Percentiles rank a stretch among this genome's conserved stretches.
Evolutionary conservation across 2,329 filamentous ascomycete genomes (phyloP).

Genomic region (Botrytis pseudocinerea): DNA sequence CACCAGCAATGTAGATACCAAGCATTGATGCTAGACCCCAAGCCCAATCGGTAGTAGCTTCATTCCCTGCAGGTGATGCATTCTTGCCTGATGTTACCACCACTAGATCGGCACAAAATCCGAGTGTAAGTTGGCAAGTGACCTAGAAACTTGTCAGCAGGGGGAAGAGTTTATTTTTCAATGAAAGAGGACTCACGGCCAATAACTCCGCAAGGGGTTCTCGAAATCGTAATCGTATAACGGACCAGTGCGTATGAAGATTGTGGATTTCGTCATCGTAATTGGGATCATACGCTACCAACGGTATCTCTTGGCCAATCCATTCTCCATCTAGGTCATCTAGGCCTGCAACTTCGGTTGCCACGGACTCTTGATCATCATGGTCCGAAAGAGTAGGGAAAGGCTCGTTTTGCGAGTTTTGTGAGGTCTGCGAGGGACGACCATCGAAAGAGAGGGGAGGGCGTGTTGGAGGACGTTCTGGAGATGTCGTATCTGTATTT

Average conservation of each 20-base stretch:
- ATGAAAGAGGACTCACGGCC: slow-evolving; percentile 42
- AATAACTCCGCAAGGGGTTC: slow-evolving; percentile 56
- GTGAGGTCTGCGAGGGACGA: background rate
- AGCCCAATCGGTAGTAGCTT: slow-evolving; percentile 47
- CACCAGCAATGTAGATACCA: slow-evolving; percentile 50
- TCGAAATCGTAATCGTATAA: slow-evolving; percentile 48
- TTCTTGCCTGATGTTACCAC: slow-evolving; percentile 38
- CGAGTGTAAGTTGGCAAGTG: slow-evolving; percentile 45
- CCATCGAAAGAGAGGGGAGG: slow-evolving; percentile 17
- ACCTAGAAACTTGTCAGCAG: slow-evolving; percentile 24
- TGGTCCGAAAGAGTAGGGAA: slow-evolving; percentile 22
- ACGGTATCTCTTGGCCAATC: slow-evolving; percentile 30
- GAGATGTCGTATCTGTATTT: background rate
- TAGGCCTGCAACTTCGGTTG: slow-evolving; percentile 30
- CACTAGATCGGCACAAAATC: slow-evolving; percentile 51
- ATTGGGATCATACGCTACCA: slow-evolving; percentile 30
- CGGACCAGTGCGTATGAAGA: slow-evolving; percentile 45
- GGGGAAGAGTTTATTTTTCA: background rate
- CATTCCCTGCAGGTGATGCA: slow-evolving; percentile 42
- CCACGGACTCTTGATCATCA: slow-evolving; percentile 31
- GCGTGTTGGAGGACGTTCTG: slow-evolving; percentile 1
- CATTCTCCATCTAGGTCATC: slow-evolving; percentile 28
- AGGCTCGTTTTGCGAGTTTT: slow-evolving; percentile 3
- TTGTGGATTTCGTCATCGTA: slow-evolving; percentile 36
- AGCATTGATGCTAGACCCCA: slow-evolving; percentile 59